phyloP scores from a whole-genome alignment of 495 filamentous ascomycete genomes.

The Penicillium subrubescens region DNA sequence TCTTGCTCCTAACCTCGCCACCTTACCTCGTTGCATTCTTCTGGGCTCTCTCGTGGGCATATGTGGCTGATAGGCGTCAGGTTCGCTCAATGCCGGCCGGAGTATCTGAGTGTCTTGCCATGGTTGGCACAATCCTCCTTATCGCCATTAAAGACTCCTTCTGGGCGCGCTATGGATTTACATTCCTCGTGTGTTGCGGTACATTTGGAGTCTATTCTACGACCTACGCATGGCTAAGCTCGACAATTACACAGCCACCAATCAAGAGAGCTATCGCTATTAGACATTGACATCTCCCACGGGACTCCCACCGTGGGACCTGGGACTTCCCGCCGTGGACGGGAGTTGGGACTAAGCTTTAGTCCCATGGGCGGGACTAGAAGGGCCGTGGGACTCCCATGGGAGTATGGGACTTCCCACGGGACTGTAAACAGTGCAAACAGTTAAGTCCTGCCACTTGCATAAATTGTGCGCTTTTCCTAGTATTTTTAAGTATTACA shows the following conservation, averaged over 20 bases:
- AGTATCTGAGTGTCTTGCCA: slow-evolving; percentile 9
- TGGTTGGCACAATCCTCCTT: slow-evolving; percentile 15
- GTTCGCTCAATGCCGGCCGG: slow-evolving; percentile 15
- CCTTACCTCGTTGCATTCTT: slow-evolving; percentile 20
- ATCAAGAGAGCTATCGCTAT: slow-evolving; percentile 15
- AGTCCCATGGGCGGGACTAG: too few relatives aligned
- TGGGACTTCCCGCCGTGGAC: too few relatives aligned
- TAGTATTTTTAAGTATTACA: too few relatives aligned
- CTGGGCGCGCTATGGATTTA: slow-evolving; percentile 22
- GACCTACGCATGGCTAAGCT: slow-evolving; percentile 22
- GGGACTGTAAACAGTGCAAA: too few relatives aligned
- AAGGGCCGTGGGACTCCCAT: too few relatives aligned
- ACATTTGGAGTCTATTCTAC: slow-evolving; percentile 18
- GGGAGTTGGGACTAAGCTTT: too few relatives aligned
- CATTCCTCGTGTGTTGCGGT: slow-evolving; percentile 16
- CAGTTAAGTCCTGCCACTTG: too few relatives aligned
- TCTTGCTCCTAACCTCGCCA: slow-evolving; percentile 17
- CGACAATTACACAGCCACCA: slow-evolving; percentile 17
- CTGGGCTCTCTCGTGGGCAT: slow-evolving; percentile 14
- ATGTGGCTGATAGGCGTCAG: slow-evolving; percentile 11
- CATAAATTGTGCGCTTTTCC: too few relatives aligned
- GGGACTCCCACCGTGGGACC: too few relatives aligned
- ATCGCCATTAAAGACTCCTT: slow-evolving; percentile 10
- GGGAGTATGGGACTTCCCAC: too few relatives aligned
- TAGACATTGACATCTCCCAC: too few relatives aligned